phyloP scores from a whole-genome alignment of 1,139 yeast genomes.

The Wickerhamiella infanticola region DNA sequence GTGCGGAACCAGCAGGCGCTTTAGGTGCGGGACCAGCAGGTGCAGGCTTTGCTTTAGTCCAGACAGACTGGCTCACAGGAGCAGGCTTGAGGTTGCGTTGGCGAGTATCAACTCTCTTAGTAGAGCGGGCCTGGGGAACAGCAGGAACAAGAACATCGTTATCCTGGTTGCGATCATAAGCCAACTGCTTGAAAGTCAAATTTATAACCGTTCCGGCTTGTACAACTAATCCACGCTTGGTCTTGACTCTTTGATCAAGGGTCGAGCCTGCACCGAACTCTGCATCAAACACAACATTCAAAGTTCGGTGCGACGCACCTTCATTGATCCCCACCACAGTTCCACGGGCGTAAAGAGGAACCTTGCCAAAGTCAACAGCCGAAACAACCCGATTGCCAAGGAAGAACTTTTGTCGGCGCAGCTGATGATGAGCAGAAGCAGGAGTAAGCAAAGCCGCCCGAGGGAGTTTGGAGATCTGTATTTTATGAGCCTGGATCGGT shows the following conservation, averaged over 20 bases:
- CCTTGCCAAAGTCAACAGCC: slow-evolving; percentile 78
- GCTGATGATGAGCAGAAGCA: slow-evolving; percentile 49
- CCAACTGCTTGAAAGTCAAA: slow-evolving; percentile 54
- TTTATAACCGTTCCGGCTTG: slow-evolving; percentile 76
- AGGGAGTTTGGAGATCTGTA: slow-evolving; percentile 38
- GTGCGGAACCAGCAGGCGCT: neutral
- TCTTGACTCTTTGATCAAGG: slow-evolving; percentile 58
- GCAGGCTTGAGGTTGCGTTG: neutral
- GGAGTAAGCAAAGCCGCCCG: slow-evolving; percentile 73
- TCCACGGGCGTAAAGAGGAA: slow-evolving; percentile 77
- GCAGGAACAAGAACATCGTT: slow-evolving; percentile 3
- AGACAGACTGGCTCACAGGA: neutral
- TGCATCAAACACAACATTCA: slow-evolving; percentile 70
- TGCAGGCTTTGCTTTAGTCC: neutral
- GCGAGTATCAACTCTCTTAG: neutral
- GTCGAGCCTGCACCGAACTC: slow-evolving; percentile 72
- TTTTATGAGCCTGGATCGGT: slow-evolving; percentile 28
- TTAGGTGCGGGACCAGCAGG: neutral
- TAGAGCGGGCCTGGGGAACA: neutral
- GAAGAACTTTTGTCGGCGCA: slow-evolving; percentile 60
- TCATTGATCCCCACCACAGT: slow-evolving; percentile 74
- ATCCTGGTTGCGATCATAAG: slow-evolving; percentile 32
- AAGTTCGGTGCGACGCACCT: slow-evolving; percentile 36
- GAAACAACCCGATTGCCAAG: slow-evolving; percentile 86
- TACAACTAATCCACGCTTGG: slow-evolving; percentile 71